Evolutionary conservation across 2,329 filamentous ascomycete species (phyloP).

Genomic region (Pseudophaeomoniella oleicola): DNA sequence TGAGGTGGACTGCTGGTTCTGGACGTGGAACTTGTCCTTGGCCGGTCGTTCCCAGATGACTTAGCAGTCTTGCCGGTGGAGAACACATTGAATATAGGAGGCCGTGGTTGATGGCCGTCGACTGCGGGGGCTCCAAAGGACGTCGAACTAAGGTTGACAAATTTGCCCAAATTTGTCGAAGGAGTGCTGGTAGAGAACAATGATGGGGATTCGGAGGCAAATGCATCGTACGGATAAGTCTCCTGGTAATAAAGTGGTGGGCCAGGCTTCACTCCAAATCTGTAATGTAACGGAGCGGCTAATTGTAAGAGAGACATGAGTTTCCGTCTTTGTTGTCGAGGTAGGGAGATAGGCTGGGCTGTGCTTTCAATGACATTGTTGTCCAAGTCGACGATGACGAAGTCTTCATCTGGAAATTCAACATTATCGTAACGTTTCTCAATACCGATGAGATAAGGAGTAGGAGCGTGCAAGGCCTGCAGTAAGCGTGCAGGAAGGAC

Average conservation of each 20-base stretch:
- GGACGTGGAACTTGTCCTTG: slow-evolving; percentile 53
- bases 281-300: slow-evolving; percentile 77
- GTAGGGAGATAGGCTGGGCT: slow-evolving; percentile 59
- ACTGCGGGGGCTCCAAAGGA: slow-evolving; percentile 61
- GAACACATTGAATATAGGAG: slow-evolving; percentile 84
- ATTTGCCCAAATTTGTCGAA: slow-evolving; percentile 63
- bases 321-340: slow-evolving; percentile 80
- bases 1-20: slow-evolving; percentile 32
- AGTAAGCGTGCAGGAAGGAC: slow-evolving; percentile 76
- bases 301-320: slow-evolving; percentile 75
- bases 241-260: slow-evolving; percentile 88
- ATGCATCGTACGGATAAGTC: slow-evolving; percentile 79
- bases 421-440: slow-evolving; percentile 80
- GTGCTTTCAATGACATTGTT: slow-evolving; percentile 81
- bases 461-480: slow-evolving; percentile 84
- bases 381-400: slow-evolving; percentile 87
- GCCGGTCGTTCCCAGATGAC: slow-evolving; percentile 47
- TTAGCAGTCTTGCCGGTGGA: slow-evolving; percentile 57
- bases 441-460: slow-evolving; percentile 92
- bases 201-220: slow-evolving; percentile 70
- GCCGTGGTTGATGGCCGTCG: slow-evolving; percentile 29
- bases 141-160: slow-evolving; percentile 78
- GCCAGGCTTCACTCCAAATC: slow-evolving; percentile 73
- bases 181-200: slow-evolving; percentile 61
- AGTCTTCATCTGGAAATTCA: slow-evolving; percentile 85